Evolutionary conservation across 148 eudicot species (phyloP).

Genomic region (Suaeda aralocaspica): DNA sequence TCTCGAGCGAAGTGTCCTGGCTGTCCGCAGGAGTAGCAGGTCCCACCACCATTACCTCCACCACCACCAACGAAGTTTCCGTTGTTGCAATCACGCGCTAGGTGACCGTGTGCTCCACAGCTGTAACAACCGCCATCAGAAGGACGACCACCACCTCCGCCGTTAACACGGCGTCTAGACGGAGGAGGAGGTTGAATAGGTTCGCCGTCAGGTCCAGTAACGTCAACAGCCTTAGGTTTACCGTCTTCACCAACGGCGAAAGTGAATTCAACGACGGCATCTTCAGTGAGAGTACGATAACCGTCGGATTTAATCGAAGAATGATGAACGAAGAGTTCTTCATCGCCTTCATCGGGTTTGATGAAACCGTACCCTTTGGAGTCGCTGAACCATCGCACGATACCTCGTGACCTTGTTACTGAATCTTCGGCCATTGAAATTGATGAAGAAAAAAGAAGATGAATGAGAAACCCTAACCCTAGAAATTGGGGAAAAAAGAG

Average conservation of each 20-base stretch:
- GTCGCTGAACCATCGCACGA: slow-evolving; percentile 47
- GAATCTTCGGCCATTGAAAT: slow-evolving; percentile 37
- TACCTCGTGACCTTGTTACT: slow-evolving; percentile 27
- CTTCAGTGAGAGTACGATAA: slow-evolving; percentile 40
- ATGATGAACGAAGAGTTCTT: slow-evolving; percentile 71
- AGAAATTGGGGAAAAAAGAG: neutral
- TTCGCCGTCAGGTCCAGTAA: slow-evolving; percentile 46
- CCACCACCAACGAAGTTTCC: neutral
- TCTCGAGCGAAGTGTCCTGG: slow-evolving; percentile 1
- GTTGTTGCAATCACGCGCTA: slow-evolving; percentile 28
- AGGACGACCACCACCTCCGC: slow-evolving; percentile 15
- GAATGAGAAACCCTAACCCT: slow-evolving; percentile 23
- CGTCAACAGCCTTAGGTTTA: slow-evolving; percentile 52
- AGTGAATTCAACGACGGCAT: slow-evolving; percentile 51
- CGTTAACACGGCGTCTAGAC: neutral
- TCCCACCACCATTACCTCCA: neutral
- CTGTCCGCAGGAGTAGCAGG: neutral
- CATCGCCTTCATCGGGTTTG: slow-evolving; percentile 47
- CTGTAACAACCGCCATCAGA: slow-evolving; percentile 20
- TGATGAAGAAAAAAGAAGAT: neutral
- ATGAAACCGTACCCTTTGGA: slow-evolving; percentile 76
- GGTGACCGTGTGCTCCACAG: slow-evolving; percentile 31
- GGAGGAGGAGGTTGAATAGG: slow-evolving; percentile 17
- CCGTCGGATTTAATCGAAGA: slow-evolving; percentile 58
- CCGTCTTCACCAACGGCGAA: slow-evolving; percentile 31